phyloP scores from a whole-genome alignment of 768 basidiomycete genomes.

The Leccinum rimulosum region DNA sequence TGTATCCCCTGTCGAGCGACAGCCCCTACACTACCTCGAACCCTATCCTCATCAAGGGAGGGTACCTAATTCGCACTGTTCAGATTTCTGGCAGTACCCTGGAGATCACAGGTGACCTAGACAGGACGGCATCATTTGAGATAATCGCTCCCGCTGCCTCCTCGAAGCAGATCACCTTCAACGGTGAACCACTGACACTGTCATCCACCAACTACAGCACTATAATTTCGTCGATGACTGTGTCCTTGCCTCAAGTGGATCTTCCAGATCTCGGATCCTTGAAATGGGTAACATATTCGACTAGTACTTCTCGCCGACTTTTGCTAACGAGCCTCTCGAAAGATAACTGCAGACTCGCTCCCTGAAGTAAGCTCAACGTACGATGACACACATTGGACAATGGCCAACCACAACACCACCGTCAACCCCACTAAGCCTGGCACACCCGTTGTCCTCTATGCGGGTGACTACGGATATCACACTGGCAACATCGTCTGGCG shows the following conservation, averaged over 20 bases:
- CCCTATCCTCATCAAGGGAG: conserved; percentile 47
- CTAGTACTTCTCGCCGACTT: background rate
- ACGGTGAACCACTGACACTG: conserved; percentile 35
- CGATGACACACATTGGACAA: conserved; percentile 43
- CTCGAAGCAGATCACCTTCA: conserved; percentile 43
- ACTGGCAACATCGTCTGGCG: conserved; percentile 54
- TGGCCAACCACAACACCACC: conserved; percentile 40
- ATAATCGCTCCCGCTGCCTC: conserved; percentile 43
- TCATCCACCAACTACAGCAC: conserved; percentile 43
- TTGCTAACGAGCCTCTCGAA: conserved; percentile 2
- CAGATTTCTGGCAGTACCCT: conserved; percentile 36
- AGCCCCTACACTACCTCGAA: conserved; percentile 37
- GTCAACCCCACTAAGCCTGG: conserved; percentile 38
- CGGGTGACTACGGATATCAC: conserved; percentile 51
- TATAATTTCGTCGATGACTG: conserved; percentile 24
- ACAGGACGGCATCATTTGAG: conserved; percentile 42
- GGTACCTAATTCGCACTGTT: conserved; percentile 45
- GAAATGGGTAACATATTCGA: conserved; percentile 13
- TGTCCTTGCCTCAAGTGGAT: conserved; percentile 13
- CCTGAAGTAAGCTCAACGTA: conserved; percentile 41
- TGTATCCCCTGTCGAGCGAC: conserved; percentile 34
- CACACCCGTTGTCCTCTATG: conserved; percentile 45
- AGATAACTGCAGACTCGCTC: conserved; percentile 26
- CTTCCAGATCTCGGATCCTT: conserved; percentile 20
- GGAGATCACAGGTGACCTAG: conserved; percentile 44